phyloP scores from a whole-genome alignment of 805 yeast genomes.

The Metschnikowia cerradonensis region DNA sequence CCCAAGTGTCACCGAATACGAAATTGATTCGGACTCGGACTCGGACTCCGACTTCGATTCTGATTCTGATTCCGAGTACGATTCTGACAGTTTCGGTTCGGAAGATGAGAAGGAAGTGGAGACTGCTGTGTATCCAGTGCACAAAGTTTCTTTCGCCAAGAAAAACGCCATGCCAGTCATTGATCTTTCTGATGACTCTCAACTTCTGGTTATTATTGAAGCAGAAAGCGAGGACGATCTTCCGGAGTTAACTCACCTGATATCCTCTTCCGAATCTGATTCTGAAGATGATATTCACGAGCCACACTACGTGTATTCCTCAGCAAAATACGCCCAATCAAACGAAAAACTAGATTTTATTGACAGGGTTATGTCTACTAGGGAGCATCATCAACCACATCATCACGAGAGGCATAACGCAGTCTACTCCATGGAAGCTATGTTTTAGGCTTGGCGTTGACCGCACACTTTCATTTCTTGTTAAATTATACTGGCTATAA shows the following conservation, averaged over 20 bases:
- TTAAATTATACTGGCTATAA: neutral
- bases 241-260: conserved; percentile 16
- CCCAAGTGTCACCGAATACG: conserved; percentile 37
- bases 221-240: conserved; percentile 11
- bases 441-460: conserved; percentile 22
- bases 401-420: conserved; percentile 30
- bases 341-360: neutral
- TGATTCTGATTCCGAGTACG: conserved; percentile 21
- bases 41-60: conserved; percentile 24
- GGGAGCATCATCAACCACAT: neutral
- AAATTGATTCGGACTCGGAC: conserved; percentile 32
- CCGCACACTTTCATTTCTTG: neutral
- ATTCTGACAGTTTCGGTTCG: conserved; percentile 22
- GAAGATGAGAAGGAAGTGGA: conserved; percentile 22
- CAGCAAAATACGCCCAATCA: conserved; percentile 7
- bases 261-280: conserved; percentile 16
- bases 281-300: conserved; percentile 12
- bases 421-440: conserved; percentile 36
- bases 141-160: neutral
- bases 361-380: neutral
- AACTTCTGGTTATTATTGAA: conserved; percentile 14
- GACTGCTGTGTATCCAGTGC: neutral
- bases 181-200: conserved; percentile 11
- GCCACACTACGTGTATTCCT: conserved; percentile 9
- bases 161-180: conserved; percentile 12